Percentiles rank a stretch among this genome's conserved stretches.
These are phyloP conservation scores for Sherardia arvensis DNA, from an alignment of 257 asterid species.

Conservation along the genomic window DNA sequence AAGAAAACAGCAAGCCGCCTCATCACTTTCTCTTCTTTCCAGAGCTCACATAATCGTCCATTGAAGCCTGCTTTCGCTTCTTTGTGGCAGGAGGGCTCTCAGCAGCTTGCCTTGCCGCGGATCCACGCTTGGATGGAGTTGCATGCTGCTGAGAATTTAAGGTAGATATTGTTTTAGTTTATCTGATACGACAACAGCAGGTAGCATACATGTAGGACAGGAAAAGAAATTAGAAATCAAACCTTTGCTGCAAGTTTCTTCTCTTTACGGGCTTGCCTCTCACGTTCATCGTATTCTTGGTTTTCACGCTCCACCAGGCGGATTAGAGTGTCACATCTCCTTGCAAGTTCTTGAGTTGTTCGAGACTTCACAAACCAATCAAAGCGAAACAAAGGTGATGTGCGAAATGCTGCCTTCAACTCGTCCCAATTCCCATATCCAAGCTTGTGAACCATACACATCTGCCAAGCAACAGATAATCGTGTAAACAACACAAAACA, in stretches of 20 bases:
- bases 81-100: constrained; percentile 73
- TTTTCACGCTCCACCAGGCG: constrained; percentile 90
- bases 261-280: constrained; percentile 96
- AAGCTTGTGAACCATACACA: constrained; percentile 97
- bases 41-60: constrained; percentile 77
- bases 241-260: constrained; percentile 92
- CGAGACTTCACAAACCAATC: constrained; percentile 99
- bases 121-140: constrained; percentile 73
- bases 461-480: constrained; percentile 28
- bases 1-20: not conserved
- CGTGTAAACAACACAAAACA: not conserved
- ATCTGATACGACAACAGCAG: not conserved
- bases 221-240: not conserved
- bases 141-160: constrained; percentile 24
- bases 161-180: not conserved
- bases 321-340: constrained; percentile 94
- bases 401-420: constrained; percentile 93
- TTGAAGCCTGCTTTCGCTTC: constrained; percentile 60
- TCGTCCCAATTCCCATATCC: constrained; percentile 99
- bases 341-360: constrained; percentile 94
- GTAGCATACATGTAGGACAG: not conserved
- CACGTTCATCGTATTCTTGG: constrained; percentile 93
- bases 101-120: constrained; percentile 60
- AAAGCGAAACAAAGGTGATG: constrained; percentile 87
- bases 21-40: constrained; percentile 67